Conservation (phyloP, 495 filamentous ascomycete species). For the Penicillium macrosclerotiorum region DNA sequence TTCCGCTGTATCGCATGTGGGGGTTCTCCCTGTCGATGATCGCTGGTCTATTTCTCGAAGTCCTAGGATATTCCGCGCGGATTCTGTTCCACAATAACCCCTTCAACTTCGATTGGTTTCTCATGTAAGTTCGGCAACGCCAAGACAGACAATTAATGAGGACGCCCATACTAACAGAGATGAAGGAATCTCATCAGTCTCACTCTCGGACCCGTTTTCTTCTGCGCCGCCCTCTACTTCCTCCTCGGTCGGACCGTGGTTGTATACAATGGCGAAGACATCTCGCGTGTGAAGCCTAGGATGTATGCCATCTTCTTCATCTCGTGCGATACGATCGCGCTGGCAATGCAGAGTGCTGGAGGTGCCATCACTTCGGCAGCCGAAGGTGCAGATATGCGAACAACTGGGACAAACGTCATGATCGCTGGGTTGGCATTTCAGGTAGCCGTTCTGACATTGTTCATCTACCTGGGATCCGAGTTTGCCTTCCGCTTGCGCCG, state of each 20-base stretch:
- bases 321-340: slow-evolving; percentile 49
- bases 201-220: slow-evolving; percentile 54
- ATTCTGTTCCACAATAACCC: slow-evolving; percentile 36
- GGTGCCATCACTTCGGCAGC: slow-evolving; percentile 47
- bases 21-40: slow-evolving; percentile 23
- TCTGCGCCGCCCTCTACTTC: slow-evolving; percentile 56
- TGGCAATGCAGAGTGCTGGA: slow-evolving; percentile 54
- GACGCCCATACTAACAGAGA: slow-evolving; percentile 2
- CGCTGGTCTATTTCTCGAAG: slow-evolving; percentile 32
- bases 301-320: slow-evolving; percentile 55
- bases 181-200: slow-evolving; percentile 6
- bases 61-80: slow-evolving; percentile 40
- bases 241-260: slow-evolving; percentile 52
- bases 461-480: slow-evolving; percentile 49
- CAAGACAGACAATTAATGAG: slow-evolving; percentile 6
- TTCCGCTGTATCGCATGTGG: slow-evolving; percentile 30
- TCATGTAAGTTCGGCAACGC: slow-evolving; percentile 29
- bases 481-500: slow-evolving; percentile 45
- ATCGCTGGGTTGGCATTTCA: slow-evolving; percentile 55
- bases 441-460: slow-evolving; percentile 51
- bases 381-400: slow-evolving; percentile 15
- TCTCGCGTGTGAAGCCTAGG: slow-evolving; percentile 48
- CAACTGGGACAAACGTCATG: slow-evolving; percentile 51
- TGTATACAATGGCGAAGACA: slow-evolving; percentile 36
- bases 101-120: slow-evolving; percentile 35